Percentiles rank a stretch among this genome's conserved stretches.
phyloP scores from a whole-genome alignment of 345 rosid species.

The Lenwebbia sp. region DNA sequence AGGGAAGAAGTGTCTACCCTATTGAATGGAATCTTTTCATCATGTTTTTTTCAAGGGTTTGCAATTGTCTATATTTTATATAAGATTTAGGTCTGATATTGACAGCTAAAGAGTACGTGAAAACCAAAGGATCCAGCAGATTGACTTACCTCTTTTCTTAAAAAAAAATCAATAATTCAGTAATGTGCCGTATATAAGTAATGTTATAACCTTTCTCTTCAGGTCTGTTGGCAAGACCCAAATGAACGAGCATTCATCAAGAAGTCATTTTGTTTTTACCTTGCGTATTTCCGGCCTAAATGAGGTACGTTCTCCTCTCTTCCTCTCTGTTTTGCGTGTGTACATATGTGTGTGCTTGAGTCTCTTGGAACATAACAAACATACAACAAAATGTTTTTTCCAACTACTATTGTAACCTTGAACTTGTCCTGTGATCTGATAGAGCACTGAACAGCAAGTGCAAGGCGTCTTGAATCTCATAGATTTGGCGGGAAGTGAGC shows the following conservation, averaged over 20 bases:
- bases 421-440: background rate
- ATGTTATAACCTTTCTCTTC: background rate
- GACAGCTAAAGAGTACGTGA: background rate
- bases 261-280: conserved; percentile 96
- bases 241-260: conserved; percentile 94
- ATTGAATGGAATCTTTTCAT: background rate
- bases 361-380: background rate
- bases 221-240: conserved; percentile 97
- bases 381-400: background rate
- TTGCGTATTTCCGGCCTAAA: conserved; percentile 74
- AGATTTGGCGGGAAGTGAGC: conserved; percentile 99
- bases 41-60: background rate
- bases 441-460: conserved; percentile 95
- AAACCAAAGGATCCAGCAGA: background rate
- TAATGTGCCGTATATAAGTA: background rate
- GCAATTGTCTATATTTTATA: background rate
- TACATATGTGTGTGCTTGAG: background rate
- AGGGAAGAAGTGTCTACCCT: background rate
- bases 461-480: conserved; percentile 95
- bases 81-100: background rate
- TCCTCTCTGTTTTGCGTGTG: background rate
- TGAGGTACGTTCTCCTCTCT: conserved; percentile 34
- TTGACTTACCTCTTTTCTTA: background rate
- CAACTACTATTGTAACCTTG: background rate
- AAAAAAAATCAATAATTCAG: background rate